Evolutionary conservation across 495 filamentous ascomycete genomes (phyloP).

Genomic region (Lineolata rhizophorae): DNA sequence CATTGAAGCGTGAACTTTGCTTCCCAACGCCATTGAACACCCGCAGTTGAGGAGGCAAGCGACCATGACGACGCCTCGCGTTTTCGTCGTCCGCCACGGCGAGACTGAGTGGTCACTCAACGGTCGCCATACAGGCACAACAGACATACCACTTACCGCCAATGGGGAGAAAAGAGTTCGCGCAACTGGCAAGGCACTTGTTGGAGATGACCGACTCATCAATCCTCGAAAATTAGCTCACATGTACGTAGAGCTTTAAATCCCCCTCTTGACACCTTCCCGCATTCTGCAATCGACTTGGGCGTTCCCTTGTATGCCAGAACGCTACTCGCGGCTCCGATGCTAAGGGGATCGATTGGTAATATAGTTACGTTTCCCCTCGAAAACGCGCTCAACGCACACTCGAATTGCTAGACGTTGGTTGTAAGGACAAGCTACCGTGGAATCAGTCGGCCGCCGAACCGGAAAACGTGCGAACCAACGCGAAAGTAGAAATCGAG

Average conservation of each 20-base stretch:
- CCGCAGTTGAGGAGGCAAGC: too few species aligned
- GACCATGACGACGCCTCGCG: constrained; percentile 43
- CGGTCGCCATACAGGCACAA: constrained; percentile 71
- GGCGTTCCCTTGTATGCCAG: not conserved
- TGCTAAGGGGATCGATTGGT: not conserved
- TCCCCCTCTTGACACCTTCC: too few species aligned
- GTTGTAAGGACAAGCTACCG: constrained; percentile 28
- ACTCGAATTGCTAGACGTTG: constrained; percentile 54
- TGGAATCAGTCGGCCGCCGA: constrained; percentile 23
- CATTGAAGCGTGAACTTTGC: too few species aligned
- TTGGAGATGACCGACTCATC: constrained; percentile 70
- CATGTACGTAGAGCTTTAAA: too few species aligned
- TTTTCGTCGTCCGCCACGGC: constrained; percentile 84
- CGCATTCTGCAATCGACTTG: constrained; percentile 1
- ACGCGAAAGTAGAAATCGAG: constrained; percentile 40
- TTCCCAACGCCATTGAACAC: too few species aligned
- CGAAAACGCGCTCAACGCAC: constrained; percentile 70
- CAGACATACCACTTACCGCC: constrained; percentile 66
- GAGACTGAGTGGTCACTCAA: constrained; percentile 96
- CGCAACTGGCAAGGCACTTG: constrained; percentile 60
- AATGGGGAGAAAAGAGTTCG: constrained; percentile 71
- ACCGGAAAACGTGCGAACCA: constrained; percentile 25
- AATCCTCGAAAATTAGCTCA: constrained; percentile 62
- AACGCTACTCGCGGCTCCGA: not conserved
- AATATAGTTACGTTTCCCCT: constrained; percentile 58